Conservation (phyloP, 768 basidiomycete genomes). For the Brasilioporus rufonigricans region DNA sequence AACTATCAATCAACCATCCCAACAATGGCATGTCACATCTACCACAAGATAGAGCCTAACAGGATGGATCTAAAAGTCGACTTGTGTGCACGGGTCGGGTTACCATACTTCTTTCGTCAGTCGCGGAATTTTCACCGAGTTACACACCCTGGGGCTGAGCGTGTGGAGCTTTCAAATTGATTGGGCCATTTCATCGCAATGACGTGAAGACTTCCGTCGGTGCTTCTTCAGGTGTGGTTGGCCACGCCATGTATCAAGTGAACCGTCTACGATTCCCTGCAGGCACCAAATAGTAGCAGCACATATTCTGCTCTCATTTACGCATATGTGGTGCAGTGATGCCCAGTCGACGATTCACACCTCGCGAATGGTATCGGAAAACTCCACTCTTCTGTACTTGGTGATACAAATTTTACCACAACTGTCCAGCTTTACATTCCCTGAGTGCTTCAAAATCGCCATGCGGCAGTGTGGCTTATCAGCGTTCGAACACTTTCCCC, state of each 20-base stretch:
- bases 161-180: too few species aligned
- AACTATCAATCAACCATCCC: neutral
- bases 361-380: too few species aligned
- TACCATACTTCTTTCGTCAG: neutral
- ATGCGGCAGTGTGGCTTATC: neutral
- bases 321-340: neutral
- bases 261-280: neutral
- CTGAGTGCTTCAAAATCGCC: too few species aligned
- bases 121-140: neutral
- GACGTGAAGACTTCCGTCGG: neutral
- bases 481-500: neutral
- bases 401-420: too few species aligned
- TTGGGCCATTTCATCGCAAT: neutral
- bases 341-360: neutral
- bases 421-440: too few species aligned
- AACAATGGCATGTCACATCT: neutral
- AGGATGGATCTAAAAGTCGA: neutral
- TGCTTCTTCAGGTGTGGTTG: neutral
- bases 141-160: neutral
- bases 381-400: too few species aligned
- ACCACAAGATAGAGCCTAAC: neutral
- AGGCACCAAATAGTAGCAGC: neutral
- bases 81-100: neutral
- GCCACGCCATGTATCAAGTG: neutral
- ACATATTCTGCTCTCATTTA: neutral